Conservation (phyloP, 495 filamentous ascomycete genomes). For the Pyrenopolyporus hunteri region DNA sequence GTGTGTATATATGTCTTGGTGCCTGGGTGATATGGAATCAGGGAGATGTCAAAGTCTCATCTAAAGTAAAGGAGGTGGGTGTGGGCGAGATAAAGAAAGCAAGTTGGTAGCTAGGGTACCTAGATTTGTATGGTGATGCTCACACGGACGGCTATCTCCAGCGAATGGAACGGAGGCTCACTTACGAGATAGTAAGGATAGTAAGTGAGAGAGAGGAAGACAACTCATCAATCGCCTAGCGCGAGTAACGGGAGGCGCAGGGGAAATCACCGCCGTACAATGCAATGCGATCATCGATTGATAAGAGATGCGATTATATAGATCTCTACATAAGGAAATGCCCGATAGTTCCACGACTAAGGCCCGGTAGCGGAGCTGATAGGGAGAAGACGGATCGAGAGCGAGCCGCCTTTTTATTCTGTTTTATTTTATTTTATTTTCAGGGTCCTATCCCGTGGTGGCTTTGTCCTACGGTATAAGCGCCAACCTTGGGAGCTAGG, state of each 20-base stretch:
- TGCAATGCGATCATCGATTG: slow-evolving; percentile 23
- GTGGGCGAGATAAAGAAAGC: neutral
- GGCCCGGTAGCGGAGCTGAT: slow-evolving; percentile 32
- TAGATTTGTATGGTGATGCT: no score
- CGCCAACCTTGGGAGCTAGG: slow-evolving; percentile 20
- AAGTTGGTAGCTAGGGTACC: neutral
- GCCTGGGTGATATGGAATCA: neutral
- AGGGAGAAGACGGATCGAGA: slow-evolving; percentile 21
- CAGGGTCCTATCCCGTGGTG: neutral
- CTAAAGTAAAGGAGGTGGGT: neutral
- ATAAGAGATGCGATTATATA: slow-evolving; percentile 20
- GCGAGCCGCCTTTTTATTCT: slow-evolving; percentile 29
- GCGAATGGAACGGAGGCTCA: slow-evolving; percentile 29
- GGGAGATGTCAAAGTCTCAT: neutral
- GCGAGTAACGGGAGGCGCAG: neutral
- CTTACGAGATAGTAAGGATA: no score
- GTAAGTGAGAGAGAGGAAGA: neutral
- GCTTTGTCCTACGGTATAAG: slow-evolving; percentile 9
- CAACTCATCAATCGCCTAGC: slow-evolving; percentile 12
- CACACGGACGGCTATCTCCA: slow-evolving; percentile 24
- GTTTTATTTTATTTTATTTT: slow-evolving; percentile 15
- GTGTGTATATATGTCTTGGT: no score
- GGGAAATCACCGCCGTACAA: neutral
- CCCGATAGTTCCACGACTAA: neutral
- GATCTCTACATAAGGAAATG: neutral